These are phyloP conservation scores for Cenchrus americanus DNA, from an alignment of 176 grass and related monocot species.

Conservation along the genomic window DNA sequence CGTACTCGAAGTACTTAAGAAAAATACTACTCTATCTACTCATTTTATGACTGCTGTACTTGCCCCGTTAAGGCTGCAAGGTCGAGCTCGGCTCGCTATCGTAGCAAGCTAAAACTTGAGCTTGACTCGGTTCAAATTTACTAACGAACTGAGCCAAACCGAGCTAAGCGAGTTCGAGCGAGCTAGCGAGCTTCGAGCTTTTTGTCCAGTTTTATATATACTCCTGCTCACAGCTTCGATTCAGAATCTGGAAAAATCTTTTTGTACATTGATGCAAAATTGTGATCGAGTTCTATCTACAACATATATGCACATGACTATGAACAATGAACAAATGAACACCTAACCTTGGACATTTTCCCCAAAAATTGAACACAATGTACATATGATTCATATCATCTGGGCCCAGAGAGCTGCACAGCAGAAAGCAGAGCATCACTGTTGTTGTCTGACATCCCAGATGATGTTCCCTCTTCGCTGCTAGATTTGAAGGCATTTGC, in stretches of 20 bases:
- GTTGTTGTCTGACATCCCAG: conserved; percentile 80
- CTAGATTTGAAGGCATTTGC: conserved; percentile 76
- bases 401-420: conserved; percentile 88
- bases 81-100: too few species aligned
- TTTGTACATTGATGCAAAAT: not conserved
- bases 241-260: not conserved
- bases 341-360: conserved; percentile 25
- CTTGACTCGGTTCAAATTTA: too few species aligned
- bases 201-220: not conserved
- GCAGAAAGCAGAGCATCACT: conserved; percentile 87
- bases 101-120: too few species aligned
- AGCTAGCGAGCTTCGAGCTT: too few species aligned
- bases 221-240: not conserved
- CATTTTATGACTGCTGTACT: too few species aligned
- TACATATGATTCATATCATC: conserved; percentile 50
- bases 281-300: not conserved
- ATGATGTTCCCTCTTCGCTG: conserved; percentile 80
- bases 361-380: conserved; percentile 43
- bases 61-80: too few species aligned
- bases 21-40: too few species aligned
- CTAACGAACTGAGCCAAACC: too few species aligned
- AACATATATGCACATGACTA: conserved; percentile 42
- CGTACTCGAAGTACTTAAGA: too few species aligned
- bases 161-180: too few species aligned
- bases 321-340: conserved; percentile 43